A percentile compares a stretch with the other conserved stretches of the same genome.
phyloP scores from a whole-genome alignment of 1,284 basidiomycete genomes.

The Gomphus bonarii region DNA sequence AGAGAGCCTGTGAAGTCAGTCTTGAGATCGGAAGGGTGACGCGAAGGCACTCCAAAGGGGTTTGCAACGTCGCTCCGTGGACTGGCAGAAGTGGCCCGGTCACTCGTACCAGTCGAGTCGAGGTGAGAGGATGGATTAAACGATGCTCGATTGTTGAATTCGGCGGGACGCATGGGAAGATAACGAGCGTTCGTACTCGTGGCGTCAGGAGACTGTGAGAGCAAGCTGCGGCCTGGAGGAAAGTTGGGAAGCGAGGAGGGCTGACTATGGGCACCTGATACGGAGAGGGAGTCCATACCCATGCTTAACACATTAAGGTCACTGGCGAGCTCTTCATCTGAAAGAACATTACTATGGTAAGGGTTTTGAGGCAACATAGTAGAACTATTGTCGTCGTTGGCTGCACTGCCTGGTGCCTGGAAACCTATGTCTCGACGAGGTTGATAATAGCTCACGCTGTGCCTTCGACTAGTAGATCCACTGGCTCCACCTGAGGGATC shows the following conservation, averaged over 20 bases:
- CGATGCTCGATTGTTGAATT: neutral
- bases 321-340: slow-evolving; percentile 16
- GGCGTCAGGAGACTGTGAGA: slow-evolving; percentile 48
- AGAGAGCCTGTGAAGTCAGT: neutral
- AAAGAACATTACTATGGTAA: slow-evolving; percentile 12
- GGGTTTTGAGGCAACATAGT: slow-evolving; percentile 12
- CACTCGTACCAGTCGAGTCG: slow-evolving; percentile 4
- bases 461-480: slow-evolving; percentile 75
- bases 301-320: slow-evolving; percentile 57
- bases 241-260: slow-evolving; percentile 62
- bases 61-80: slow-evolving; percentile 7
- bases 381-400: slow-evolving; percentile 34
- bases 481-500: slow-evolving; percentile 54
- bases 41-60: neutral
- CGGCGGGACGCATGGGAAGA: slow-evolving; percentile 27
- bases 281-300: slow-evolving; percentile 9
- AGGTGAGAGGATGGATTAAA: slow-evolving; percentile 3
- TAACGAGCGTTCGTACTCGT: slow-evolving; percentile 35
- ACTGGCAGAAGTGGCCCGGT: slow-evolving; percentile 7
- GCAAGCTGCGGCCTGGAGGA: slow-evolving; percentile 32
- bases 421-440: slow-evolving; percentile 60
- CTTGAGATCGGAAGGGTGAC: slow-evolving; percentile 1
- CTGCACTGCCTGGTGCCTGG: slow-evolving; percentile 40
- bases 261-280: slow-evolving; percentile 30
- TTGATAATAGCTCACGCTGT: slow-evolving; percentile 80